phyloP scores from a whole-genome alignment of 1,284 basidiomycete genomes.

The Pholiota adiposa region DNA sequence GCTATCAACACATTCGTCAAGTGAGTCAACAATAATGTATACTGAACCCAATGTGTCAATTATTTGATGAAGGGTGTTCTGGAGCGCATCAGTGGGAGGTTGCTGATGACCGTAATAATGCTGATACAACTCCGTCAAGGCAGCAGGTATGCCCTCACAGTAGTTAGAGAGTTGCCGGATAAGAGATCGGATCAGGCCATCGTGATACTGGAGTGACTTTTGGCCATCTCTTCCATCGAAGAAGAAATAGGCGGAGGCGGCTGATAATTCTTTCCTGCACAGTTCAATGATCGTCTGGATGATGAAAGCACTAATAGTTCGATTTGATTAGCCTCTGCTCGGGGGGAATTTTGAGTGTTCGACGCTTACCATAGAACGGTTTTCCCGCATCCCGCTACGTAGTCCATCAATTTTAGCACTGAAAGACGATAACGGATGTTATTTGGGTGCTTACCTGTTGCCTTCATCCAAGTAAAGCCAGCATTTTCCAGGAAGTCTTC shows the following conservation, averaged over 20 bases:
- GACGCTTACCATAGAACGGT: not conserved
- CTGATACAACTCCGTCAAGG: not conserved
- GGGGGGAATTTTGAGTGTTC: too few species aligned
- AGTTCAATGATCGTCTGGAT: not conserved
- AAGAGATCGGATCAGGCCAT: slow-evolving; percentile 9
- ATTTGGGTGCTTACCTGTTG: not conserved
- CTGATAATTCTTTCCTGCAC: not conserved
- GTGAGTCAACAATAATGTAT: slow-evolving; percentile 11
- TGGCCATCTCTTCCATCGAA: slow-evolving; percentile 12
- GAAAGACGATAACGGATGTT: too few species aligned
- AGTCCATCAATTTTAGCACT: not conserved
- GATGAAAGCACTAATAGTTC: not conserved
- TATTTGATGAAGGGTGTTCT: not conserved
- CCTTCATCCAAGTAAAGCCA: slow-evolving; percentile 2
- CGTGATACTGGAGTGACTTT: not conserved
- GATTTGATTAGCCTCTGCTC: too few species aligned
- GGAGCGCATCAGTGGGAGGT: not conserved
- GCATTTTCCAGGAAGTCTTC: not conserved
- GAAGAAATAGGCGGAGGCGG: not conserved
- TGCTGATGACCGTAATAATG: not conserved
- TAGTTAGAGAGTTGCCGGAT: slow-evolving; percentile 3
- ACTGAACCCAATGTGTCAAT: not conserved
- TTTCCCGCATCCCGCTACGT: not conserved
- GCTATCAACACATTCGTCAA: slow-evolving; percentile 8
- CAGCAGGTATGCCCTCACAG: not conserved